These are phyloP conservation scores for Ensete glaucum DNA, from an alignment of 176 grass and related monocot species.

Conservation along the genomic window DNA sequence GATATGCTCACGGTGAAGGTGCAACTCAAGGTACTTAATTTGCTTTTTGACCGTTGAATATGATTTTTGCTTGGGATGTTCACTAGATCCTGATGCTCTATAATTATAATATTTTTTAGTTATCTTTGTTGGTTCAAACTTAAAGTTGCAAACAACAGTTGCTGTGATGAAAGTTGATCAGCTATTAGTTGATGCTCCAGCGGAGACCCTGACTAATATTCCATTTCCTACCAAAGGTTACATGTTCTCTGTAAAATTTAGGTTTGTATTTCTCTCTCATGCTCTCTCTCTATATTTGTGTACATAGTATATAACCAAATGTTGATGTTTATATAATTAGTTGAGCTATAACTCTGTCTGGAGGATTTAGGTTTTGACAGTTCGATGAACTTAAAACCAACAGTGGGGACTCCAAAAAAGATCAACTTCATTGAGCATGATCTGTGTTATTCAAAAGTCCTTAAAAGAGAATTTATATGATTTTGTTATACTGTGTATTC, in stretches of 20 bases:
- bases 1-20: constrained; percentile 56
- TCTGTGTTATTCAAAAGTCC: no score
- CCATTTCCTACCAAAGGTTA: constrained; percentile 49
- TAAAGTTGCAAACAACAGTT: constrained; percentile 60
- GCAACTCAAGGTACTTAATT: constrained; percentile 47
- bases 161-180: constrained; percentile 57
- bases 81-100: constrained; percentile 12
- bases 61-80: constrained; percentile 10
- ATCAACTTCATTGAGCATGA: no score
- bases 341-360: no score
- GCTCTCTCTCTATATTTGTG: constrained; percentile 24
- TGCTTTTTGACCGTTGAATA: not conserved
- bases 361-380: no score
- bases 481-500: no score
- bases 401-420: no score
- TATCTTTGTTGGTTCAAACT: constrained; percentile 49
- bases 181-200: constrained; percentile 57
- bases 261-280: constrained; percentile 27
- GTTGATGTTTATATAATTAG: not conserved
- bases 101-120: constrained; percentile 36
- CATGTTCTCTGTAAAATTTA: constrained; percentile 58
- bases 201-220: constrained; percentile 57
- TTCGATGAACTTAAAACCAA: no score
- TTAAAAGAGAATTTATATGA: no score
- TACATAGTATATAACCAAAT: constrained; percentile 7